Percentiles rank a stretch among this genome's conserved stretches.
phyloP scores from a whole-genome alignment of 1,284 basidiomycete species.

The Ceratobasidium papillatum region DNA sequence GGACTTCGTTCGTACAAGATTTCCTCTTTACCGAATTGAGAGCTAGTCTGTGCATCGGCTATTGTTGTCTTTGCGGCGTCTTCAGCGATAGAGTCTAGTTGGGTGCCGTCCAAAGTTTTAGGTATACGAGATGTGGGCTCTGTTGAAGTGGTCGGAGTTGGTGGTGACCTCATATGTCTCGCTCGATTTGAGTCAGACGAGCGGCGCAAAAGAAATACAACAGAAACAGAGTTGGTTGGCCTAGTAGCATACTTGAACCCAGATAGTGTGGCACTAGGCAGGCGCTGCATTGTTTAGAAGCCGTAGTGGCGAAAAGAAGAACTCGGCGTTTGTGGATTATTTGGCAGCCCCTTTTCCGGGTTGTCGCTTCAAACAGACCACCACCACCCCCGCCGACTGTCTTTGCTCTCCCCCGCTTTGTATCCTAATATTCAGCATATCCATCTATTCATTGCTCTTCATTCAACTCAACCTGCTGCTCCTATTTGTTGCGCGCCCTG shows the following conservation, averaged over 20 bases:
- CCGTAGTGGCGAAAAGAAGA: slow-evolving; percentile 3
- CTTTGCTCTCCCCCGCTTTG: slow-evolving; percentile 19
- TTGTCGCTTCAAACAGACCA: slow-evolving; percentile 23
- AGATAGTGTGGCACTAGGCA: neutral
- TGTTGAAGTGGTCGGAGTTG: slow-evolving; percentile 26
- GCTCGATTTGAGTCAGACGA: slow-evolving; percentile 8
- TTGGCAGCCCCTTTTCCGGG: slow-evolving; percentile 4
- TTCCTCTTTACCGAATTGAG: slow-evolving; percentile 16
- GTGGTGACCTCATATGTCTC: slow-evolving; percentile 28
- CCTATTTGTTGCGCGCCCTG: slow-evolving; percentile 10
- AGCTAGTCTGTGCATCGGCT: neutral
- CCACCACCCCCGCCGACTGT: slow-evolving; percentile 15
- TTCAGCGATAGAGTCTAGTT: neutral
- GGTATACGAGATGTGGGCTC: slow-evolving; percentile 34
- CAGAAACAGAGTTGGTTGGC: neutral
- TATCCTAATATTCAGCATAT: slow-evolving; percentile 1
- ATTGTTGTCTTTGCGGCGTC: slow-evolving; percentile 15
- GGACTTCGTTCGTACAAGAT: slow-evolving; percentile 31
- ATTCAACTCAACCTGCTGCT: no score
- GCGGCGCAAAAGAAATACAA: slow-evolving; percentile 12
- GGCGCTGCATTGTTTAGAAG: slow-evolving; percentile 23
- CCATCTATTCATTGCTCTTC: no score
- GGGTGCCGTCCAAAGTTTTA: neutral
- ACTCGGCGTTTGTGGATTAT: neutral
- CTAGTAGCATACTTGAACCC: neutral